A percentile compares a stretch with the other conserved stretches of the same genome.
phyloP scores from a whole-genome alignment of 495 filamentous ascomycete species.

The Podospora pseudocomata region DNA sequence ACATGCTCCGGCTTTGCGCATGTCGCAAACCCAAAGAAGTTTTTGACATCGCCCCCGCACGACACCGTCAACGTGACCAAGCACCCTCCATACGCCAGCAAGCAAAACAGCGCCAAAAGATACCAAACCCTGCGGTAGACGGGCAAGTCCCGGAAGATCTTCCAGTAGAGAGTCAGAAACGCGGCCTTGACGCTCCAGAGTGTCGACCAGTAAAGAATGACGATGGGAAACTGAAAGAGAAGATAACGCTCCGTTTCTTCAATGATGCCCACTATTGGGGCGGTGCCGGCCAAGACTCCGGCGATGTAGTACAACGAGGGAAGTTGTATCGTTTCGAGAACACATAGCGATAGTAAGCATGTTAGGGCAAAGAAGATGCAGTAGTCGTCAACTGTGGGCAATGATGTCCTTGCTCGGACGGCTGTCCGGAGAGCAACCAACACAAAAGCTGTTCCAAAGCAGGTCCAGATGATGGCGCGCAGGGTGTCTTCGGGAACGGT shows the following conservation, averaged over 20 bases:
- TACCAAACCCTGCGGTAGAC: conserved; percentile 41
- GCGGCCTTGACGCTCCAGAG: conserved; percentile 48
- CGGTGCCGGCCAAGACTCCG: conserved; percentile 27
- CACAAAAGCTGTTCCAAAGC: conserved; percentile 35
- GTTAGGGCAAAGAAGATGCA: conserved; percentile 40
- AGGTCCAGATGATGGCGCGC: conserved; percentile 33
- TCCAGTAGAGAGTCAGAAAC: conserved; percentile 47
- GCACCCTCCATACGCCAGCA: conserved; percentile 40
- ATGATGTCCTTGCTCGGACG: conserved; percentile 35
- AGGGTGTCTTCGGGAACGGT: conserved; percentile 26
- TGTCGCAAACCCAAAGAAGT: conserved; percentile 40
- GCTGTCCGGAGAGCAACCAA: conserved; percentile 39
- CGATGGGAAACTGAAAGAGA: conserved; percentile 43
- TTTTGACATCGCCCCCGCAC: conserved; percentile 36
- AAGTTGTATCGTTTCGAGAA: conserved; percentile 45
- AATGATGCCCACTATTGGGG: conserved; percentile 29
- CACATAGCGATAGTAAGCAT: conserved; percentile 36
- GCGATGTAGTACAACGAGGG: conserved; percentile 42
- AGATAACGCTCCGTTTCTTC: conserved; percentile 31
- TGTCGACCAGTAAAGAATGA: conserved; percentile 47
- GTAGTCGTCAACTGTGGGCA: conserved; percentile 41
- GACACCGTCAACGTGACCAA: conserved; percentile 35
- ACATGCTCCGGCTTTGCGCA: conserved; percentile 29
- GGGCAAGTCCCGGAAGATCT: conserved; percentile 39
- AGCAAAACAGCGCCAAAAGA: conserved; percentile 34